phyloP scores from a whole-genome alignment of 257 asterid species.

The Plantago elongata region DNA sequence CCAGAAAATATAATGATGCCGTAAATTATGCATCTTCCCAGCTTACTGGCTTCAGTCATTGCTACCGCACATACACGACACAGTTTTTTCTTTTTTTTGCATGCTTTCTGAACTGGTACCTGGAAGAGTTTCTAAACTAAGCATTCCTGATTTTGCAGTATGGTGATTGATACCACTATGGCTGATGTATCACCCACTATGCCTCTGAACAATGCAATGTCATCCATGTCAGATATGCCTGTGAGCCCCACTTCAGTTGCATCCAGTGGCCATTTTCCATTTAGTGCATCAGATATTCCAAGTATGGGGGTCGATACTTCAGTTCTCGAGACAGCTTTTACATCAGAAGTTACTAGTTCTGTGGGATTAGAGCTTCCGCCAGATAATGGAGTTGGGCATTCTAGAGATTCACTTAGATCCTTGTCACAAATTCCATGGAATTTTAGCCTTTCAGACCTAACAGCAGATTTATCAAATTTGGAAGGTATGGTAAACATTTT shows the following conservation, averaged over 20 bases:
- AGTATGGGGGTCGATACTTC: conserved; percentile 68
- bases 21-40: too few relatives aligned
- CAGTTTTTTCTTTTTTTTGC: too few relatives aligned
- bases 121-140: not conserved
- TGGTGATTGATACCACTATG: conserved; percentile 35
- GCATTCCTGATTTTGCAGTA: conserved; percentile 26
- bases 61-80: not conserved
- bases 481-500: conserved; percentile 40
- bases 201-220: conserved; percentile 46
- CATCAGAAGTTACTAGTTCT: conserved; percentile 59
- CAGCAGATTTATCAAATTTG: conserved; percentile 66
- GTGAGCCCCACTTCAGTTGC: conserved; percentile 69
- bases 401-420: conserved; percentile 57
- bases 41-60: not conserved
- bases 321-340: conserved; percentile 54
- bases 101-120: too few relatives aligned
- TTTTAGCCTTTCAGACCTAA: conserved; percentile 66
- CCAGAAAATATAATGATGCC: too few relatives aligned
- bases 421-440: conserved; percentile 65
- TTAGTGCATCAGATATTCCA: conserved; percentile 57
- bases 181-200: conserved; percentile 38
- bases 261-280: conserved; percentile 72
- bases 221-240: conserved; percentile 59
- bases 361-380: conserved; percentile 49
- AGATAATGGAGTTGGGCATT: conserved; percentile 56